phyloP scores from a whole-genome alignment of 2,329 filamentous ascomycete species.

The Ceratocystis papillata region DNA sequence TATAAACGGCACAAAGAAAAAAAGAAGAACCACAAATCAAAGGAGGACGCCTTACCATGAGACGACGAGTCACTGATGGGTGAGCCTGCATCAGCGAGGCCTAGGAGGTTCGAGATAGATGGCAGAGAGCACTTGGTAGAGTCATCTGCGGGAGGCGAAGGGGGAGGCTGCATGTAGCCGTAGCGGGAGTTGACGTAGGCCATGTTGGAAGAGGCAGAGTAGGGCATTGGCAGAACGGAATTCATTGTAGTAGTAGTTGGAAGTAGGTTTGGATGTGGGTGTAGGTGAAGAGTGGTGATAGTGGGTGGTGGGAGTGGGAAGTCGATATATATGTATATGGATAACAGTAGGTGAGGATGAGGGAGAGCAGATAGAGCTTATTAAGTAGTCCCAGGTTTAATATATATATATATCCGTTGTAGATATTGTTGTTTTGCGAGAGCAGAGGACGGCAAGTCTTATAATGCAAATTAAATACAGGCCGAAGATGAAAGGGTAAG shows the following conservation, averaged over 20 bases:
- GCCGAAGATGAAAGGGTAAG: not conserved
- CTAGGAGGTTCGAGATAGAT: constrained; percentile 83
- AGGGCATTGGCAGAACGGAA: constrained; percentile 22
- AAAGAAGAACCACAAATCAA: not conserved
- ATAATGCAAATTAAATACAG: not conserved
- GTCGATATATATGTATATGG: not conserved
- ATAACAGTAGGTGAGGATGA: not conserved
- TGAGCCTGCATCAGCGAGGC: constrained; percentile 63
- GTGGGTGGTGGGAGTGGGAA: not conserved
- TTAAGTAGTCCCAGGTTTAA: not conserved
- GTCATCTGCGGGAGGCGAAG: constrained; percentile 66
- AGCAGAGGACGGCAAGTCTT: not conserved
- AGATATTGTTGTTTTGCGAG: constrained; percentile 2
- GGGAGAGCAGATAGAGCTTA: not conserved
- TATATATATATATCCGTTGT: not conserved
- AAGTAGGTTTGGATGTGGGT: not conserved
- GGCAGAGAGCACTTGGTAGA: constrained; percentile 71
- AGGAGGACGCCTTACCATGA: constrained; percentile 26
- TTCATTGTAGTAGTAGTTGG: constrained; percentile 21
- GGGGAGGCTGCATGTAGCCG: constrained; percentile 41
- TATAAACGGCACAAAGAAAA: not conserved
- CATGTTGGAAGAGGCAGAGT: constrained; percentile 19
- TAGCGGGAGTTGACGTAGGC: constrained; percentile 23
- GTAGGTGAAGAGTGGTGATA: not conserved
- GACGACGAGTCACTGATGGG: constrained; percentile 45